phyloP scores from a whole-genome alignment of 108 stramenopile genomes.

The Asterionellopsis glacialis region DNA sequence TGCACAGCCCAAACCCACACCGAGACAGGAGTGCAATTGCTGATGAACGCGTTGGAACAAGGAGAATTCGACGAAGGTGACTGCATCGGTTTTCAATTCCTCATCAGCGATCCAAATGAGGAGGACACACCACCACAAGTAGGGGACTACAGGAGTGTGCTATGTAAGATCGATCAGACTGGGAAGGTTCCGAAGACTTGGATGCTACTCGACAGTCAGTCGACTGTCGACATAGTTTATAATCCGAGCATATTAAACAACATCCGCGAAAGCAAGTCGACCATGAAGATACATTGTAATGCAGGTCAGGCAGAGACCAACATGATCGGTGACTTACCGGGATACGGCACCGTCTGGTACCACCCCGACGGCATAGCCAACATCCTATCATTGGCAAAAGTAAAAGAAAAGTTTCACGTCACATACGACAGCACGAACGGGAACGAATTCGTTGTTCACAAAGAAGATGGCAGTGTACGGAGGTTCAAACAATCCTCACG shows the following conservation, averaged over 20 bases:
- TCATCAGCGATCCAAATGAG: no score
- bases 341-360: no score
- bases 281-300: constrained; percentile 14
- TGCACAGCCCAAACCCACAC: no score
- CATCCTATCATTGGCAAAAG: constrained; percentile 24
- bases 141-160: constrained; percentile 26
- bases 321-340: constrained; percentile 13
- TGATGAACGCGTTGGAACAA: no score
- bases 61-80: background rate
- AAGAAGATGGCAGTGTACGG: background rate
- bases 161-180: no score
- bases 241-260: constrained; percentile 17
- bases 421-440: constrained; percentile 17
- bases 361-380: constrained; percentile 32
- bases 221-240: no score
- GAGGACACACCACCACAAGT: constrained; percentile 31
- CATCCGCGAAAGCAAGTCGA: constrained; percentile 3
- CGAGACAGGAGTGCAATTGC: no score
- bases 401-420: no score
- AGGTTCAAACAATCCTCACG: constrained; percentile 2
- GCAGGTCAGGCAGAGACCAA: constrained; percentile 13
- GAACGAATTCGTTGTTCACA: constrained; percentile 5
- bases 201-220: no score
- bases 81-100: no score
- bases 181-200: no score